Conservation (phyloP, 257 asterid genomes). For the Plantago elongata region DNA sequence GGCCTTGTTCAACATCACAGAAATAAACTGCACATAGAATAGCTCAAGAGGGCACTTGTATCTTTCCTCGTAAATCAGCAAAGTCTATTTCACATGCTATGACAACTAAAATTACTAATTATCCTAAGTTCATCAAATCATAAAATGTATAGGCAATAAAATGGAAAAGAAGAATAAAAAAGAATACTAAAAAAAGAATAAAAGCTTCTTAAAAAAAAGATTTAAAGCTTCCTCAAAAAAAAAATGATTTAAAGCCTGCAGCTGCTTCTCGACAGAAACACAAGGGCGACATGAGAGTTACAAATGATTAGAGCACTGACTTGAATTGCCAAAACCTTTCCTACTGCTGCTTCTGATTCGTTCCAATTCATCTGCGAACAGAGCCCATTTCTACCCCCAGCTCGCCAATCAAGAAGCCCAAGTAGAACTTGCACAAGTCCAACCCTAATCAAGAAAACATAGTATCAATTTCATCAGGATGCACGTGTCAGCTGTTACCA, state of each 20-base stretch:
- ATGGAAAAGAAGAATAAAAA: not conserved
- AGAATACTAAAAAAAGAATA: not conserved
- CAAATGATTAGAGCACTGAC: slow-evolving; percentile 32
- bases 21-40: not conserved
- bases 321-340: slow-evolving; percentile 93
- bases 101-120: too few species aligned
- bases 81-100: not conserved
- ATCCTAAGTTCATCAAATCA: too few species aligned
- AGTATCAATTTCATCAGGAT: slow-evolving; percentile 6
- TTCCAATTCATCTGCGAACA: slow-evolving; percentile 94
- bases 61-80: not conserved
- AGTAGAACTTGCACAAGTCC: slow-evolving; percentile 98
- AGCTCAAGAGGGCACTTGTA: not conserved
- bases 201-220: not conserved
- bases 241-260: not conserved
- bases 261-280: not conserved
- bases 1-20: not conserved
- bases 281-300: not conserved
- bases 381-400: slow-evolving; percentile 85
- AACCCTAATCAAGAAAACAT: slow-evolving; percentile 52
- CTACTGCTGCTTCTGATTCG: slow-evolving; percentile 96
- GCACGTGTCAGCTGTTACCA: not conserved
- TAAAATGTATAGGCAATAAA: not conserved
- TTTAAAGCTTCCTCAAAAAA: too few species aligned
- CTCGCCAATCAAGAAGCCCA: slow-evolving; percentile 99